A percentile compares a stretch with the other conserved stretches of the same genome.
Conservation (phyloP, 2,329 filamentous ascomycete species). For the Byssothecium circinans region DNA sequence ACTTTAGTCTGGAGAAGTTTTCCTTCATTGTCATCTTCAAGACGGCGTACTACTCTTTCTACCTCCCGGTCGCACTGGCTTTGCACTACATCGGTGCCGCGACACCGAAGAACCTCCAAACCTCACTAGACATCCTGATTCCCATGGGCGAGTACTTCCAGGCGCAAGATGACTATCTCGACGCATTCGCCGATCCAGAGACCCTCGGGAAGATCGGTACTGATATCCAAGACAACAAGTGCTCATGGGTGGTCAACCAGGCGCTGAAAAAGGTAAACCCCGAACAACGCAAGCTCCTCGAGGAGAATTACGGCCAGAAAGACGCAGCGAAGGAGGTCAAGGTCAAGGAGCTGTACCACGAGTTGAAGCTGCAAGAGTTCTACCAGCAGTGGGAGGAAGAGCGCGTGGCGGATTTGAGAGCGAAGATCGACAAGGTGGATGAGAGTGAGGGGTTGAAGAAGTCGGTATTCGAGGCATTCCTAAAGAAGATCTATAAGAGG, state of each 20-base stretch:
- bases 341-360: conserved; percentile 86
- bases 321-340: conserved; percentile 78
- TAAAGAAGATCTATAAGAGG: conserved; percentile 97
- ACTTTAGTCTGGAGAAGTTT: conserved; percentile 95
- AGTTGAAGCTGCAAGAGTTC: conserved; percentile 78
- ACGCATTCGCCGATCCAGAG: conserved; percentile 92
- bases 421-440: conserved; percentile 76
- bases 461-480: conserved; percentile 83
- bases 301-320: conserved; percentile 93
- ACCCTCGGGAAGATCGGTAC: conserved; percentile 98
- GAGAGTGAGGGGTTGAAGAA: conserved; percentile 89
- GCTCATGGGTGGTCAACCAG: conserved; percentile 97
- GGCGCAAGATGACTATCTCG: conserved; percentile 97
- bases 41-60: conserved; percentile 99
- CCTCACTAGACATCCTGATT: conserved; percentile 88
- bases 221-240: conserved; percentile 99
- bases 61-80: conserved; percentile 90
- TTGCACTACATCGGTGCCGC: conserved; percentile 83
- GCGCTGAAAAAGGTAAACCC: conserved; percentile 77
- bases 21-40: conserved; percentile 99
- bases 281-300: conserved; percentile 84
- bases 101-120: conserved; percentile 84
- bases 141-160: conserved; percentile 99
- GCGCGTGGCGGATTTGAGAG: conserved; percentile 73
- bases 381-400: conserved; percentile 92